phyloP scores from a whole-genome alignment of 2,329 filamentous ascomycete genomes.

The Aureobasidium sp. region DNA sequence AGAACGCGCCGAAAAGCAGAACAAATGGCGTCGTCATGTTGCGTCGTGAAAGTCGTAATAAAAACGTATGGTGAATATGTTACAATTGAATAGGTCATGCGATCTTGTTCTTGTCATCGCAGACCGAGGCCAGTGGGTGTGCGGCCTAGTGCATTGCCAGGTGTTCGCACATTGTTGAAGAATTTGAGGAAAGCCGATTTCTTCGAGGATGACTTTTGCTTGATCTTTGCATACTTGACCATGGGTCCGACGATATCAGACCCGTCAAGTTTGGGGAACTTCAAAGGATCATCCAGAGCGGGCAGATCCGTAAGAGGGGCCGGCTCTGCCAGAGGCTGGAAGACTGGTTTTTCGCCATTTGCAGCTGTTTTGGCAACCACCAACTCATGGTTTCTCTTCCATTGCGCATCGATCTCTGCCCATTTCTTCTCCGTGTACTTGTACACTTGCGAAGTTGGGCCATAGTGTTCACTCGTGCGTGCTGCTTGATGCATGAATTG shows the following conservation, averaged over 20 bases:
- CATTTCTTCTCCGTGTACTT: slow-evolving; percentile 81
- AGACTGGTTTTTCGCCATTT: slow-evolving; percentile 32
- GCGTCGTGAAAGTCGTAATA: slow-evolving; percentile 9
- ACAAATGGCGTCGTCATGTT: slow-evolving; percentile 10
- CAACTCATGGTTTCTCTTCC: slow-evolving; percentile 61
- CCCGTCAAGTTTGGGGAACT: slow-evolving; percentile 81
- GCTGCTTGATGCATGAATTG: slow-evolving; percentile 87
- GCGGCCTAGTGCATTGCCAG: slow-evolving; percentile 7
- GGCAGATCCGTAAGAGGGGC: slow-evolving; percentile 56
- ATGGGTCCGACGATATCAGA: slow-evolving; percentile 92
- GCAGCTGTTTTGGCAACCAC: slow-evolving; percentile 40
- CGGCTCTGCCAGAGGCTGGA: slow-evolving; percentile 31
- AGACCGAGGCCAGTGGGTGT: not conserved
- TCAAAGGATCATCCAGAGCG: slow-evolving; percentile 62
- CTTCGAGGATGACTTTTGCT: slow-evolving; percentile 22
- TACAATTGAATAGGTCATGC: not conserved
- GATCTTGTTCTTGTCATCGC: not conserved
- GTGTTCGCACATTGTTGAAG: slow-evolving; percentile 24
- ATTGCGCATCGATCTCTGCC: slow-evolving; percentile 66
- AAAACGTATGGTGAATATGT: slow-evolving; percentile 12
- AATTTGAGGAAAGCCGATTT: slow-evolving; percentile 25
- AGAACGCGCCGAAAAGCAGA: not conserved
- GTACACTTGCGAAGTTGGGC: slow-evolving; percentile 81
- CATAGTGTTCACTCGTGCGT: slow-evolving; percentile 83
- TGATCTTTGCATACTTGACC: slow-evolving; percentile 43